A percentile compares a stretch with the other conserved stretches of the same genome.
phyloP scores from a whole-genome alignment of 1,284 basidiomycete species.

The Pascua sp. region DNA sequence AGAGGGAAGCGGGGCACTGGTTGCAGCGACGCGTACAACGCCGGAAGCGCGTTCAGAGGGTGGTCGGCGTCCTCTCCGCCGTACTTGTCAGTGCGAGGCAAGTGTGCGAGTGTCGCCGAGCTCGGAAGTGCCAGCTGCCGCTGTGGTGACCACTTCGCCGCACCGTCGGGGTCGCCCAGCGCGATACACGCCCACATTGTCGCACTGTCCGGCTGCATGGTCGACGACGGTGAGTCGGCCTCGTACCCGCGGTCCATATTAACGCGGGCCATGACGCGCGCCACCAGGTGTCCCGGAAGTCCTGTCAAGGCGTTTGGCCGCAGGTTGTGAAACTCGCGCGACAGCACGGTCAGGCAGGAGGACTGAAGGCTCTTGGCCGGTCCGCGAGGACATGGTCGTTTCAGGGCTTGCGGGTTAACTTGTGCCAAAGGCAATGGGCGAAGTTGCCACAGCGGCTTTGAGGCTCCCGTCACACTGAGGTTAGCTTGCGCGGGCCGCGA shows the following conservation, averaged over 20 bases:
- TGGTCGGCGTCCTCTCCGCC: constrained; percentile 19
- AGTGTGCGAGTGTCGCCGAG: constrained; percentile 14
- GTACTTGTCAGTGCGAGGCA: constrained; percentile 16
- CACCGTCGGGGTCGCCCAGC: constrained; percentile 24
- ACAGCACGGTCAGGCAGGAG: constrained; percentile 28
- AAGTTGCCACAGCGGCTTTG: constrained; percentile 33
- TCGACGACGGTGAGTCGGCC: too few relatives aligned
- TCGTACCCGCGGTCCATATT: constrained; percentile 3
- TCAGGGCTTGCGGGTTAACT: constrained; percentile 9
- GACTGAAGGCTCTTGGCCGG: constrained; percentile 22
- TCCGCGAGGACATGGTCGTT: constrained; percentile 4
- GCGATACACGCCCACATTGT: constrained; percentile 37
- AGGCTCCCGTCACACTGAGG: constrained; percentile 8
- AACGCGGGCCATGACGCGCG: constrained; percentile 26
- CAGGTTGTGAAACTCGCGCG: constrained; percentile 29
- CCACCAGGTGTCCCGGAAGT: constrained; percentile 19
- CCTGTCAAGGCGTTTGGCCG: constrained; percentile 15
- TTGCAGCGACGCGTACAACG: constrained; percentile 16
- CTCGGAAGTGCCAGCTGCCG: constrained; percentile 28
- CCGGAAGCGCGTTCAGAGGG: constrained; percentile 30
- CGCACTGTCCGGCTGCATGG: constrained; percentile 30
- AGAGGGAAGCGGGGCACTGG: constrained; percentile 11
- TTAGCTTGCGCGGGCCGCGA: not conserved
- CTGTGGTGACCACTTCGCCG: not conserved
- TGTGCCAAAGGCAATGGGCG: constrained; percentile 32